A percentile compares a stretch with the other conserved stretches of the same genome.
These are phyloP conservation scores for Talaromyces amestolkiae DNA, from an alignment of 2,329 filamentous ascomycete species.

Conservation along the genomic window DNA sequence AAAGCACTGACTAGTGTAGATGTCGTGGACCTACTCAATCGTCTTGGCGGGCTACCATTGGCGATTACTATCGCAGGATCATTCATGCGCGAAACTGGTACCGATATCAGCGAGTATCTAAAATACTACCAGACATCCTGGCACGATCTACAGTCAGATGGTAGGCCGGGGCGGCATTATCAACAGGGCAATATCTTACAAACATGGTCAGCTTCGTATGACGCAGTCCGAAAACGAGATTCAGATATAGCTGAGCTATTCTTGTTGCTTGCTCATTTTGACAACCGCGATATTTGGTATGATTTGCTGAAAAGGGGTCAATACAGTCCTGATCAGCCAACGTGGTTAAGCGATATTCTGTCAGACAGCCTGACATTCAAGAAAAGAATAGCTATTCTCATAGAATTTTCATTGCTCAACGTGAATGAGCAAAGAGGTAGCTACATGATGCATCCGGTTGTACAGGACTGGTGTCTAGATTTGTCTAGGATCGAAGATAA, in stretches of 20 bases:
- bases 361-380: conserved; percentile 25
- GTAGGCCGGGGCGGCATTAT: conserved; percentile 24
- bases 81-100: conserved; percentile 42
- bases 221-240: conserved; percentile 35
- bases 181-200: conserved; percentile 30
- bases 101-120: conserved; percentile 42
- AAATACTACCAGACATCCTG: conserved; percentile 41
- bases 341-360: conserved; percentile 15
- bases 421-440: conserved; percentile 25
- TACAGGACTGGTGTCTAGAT: conserved; percentile 27
- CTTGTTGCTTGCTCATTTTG: conserved; percentile 45
- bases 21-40: conserved; percentile 30
- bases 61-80: conserved; percentile 48
- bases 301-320: conserved; percentile 34
- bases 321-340: conserved; percentile 19
- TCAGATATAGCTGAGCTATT: conserved; percentile 36
- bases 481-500: conserved; percentile 10
- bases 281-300: conserved; percentile 47
- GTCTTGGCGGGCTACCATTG: conserved; percentile 48
- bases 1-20: conserved; percentile 21
- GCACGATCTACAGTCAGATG: conserved; percentile 26
- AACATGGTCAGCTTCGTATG: conserved; percentile 40
- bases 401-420: conserved; percentile 30
- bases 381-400: conserved; percentile 22
- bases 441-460: conserved; percentile 31